A percentile compares a stretch with the other conserved stretches of the same genome.
Conservation (phyloP, 78 protist genomes). For the Dictyostelium purpureum region DNA sequence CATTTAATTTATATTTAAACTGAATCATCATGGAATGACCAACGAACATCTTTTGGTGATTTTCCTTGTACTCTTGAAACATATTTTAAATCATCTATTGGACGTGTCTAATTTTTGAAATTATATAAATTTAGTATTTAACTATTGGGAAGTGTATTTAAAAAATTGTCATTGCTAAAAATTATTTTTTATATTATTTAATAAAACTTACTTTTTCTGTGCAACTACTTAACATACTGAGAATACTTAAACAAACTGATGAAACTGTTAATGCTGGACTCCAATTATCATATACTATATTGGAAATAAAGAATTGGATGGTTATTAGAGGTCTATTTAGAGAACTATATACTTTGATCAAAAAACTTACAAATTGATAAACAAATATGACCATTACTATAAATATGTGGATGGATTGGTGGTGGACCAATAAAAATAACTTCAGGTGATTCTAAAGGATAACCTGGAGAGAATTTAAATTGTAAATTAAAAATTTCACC, state of each 20-base stretch:
- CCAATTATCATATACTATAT: constrained; percentile 84
- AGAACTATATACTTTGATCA: not conserved
- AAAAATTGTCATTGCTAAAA: too few relatives aligned
- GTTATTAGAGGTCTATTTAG: not conserved
- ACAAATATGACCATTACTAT: constrained; percentile 90
- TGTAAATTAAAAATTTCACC: constrained; percentile 62
- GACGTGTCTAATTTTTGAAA: not conserved
- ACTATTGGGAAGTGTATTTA: too few relatives aligned
- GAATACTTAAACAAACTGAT: constrained; percentile 78
- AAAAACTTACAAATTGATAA: constrained; percentile 70
- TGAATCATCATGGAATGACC: constrained; percentile 72
- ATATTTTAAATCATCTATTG: constrained; percentile 42
- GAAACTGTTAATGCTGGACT: constrained; percentile 85
- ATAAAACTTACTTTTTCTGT: constrained; percentile 45
- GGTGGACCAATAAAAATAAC: constrained; percentile 73
- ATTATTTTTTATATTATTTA: not conserved
- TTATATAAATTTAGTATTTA: too few relatives aligned
- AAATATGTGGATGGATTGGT: constrained; percentile 88
- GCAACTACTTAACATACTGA: constrained; percentile 81
- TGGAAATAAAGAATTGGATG: not conserved
- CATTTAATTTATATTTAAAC: constrained; percentile 1
- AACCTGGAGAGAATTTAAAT: constrained; percentile 61
- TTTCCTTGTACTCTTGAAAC: constrained; percentile 36
- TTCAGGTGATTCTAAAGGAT: constrained; percentile 83
- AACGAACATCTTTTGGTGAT: constrained; percentile 54